These are phyloP conservation scores for Chlamydomonas incerta DNA, from an alignment of 139 green algal species.

Conservation along the genomic window DNA sequence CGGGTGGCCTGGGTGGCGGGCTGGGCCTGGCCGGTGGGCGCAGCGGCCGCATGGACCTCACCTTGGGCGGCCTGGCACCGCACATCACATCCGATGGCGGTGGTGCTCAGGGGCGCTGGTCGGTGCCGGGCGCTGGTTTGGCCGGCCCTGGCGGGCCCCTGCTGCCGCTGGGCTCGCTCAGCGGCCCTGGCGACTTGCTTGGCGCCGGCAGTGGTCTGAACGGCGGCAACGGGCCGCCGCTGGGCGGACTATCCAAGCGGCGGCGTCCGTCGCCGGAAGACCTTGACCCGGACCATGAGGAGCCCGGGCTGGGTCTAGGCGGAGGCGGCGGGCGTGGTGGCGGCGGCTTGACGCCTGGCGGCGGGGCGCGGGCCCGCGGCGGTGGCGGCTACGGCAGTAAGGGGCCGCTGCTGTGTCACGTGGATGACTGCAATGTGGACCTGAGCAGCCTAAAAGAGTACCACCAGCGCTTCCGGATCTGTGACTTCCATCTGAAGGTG, in stretches of 20 bases:
- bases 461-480: constrained; percentile 79
- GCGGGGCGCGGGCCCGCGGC: not conserved
- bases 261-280: not conserved
- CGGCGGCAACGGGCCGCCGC: not conserved
- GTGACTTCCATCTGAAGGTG: constrained; percentile 65
- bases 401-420: constrained; percentile 49
- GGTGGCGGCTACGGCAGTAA: not conserved
- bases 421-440: constrained; percentile 62
- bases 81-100: no score
- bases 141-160: no score
- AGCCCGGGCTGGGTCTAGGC: not conserved
- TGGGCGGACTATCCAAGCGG: not conserved
- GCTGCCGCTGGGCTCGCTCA: no score
- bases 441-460: constrained; percentile 65
- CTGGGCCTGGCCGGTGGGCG: no score
- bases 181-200: no score
- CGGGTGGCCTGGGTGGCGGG: no score
- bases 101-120: no score
- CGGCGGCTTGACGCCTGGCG: no score
- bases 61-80: no score
- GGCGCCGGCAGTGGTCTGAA: no score
- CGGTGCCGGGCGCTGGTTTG: no score
- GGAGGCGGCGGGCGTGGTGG: not conserved
- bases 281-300: constrained; percentile 6
- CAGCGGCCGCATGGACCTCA: no score